Conservation (phyloP, 169 alveolate species). For the Cryptosporidium bovis region DNA sequence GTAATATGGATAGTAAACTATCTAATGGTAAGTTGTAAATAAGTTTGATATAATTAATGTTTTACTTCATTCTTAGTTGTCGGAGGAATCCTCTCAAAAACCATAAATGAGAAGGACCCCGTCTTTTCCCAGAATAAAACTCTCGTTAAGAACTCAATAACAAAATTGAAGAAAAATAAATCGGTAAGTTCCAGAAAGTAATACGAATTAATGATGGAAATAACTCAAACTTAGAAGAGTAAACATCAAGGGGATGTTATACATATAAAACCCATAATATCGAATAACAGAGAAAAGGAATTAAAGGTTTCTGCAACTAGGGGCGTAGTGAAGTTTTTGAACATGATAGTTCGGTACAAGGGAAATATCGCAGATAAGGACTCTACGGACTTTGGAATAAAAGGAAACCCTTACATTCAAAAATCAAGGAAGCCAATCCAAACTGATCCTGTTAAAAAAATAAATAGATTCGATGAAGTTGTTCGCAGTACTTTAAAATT, state of each 20-base stretch:
- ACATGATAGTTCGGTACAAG: slow-evolving; percentile 47
- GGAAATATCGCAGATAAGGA: background rate
- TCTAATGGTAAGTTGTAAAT: background rate
- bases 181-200: background rate
- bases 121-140: slow-evolving; percentile 35
- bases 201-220: background rate
- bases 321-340: slow-evolving; percentile 61
- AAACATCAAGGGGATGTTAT: background rate
- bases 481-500: slow-evolving; percentile 2
- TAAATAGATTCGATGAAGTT: slow-evolving; percentile 36
- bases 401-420: background rate
- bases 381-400: background rate
- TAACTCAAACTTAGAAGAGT: background rate
- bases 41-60: background rate
- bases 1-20: background rate
- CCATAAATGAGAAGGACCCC: slow-evolving; percentile 21
- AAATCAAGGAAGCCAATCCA: background rate
- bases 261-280: background rate
- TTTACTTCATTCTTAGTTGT: slow-evolving; percentile 21
- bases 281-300: slow-evolving; percentile 24
- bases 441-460: background rate
- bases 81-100: slow-evolving; percentile 23
- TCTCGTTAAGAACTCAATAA: background rate
- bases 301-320: slow-evolving; percentile 36
- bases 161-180: background rate